Percentiles rank a stretch among this genome's conserved stretches.
Conservation (phyloP, 441 rosid species). For the Sinapis alba region DNA sequence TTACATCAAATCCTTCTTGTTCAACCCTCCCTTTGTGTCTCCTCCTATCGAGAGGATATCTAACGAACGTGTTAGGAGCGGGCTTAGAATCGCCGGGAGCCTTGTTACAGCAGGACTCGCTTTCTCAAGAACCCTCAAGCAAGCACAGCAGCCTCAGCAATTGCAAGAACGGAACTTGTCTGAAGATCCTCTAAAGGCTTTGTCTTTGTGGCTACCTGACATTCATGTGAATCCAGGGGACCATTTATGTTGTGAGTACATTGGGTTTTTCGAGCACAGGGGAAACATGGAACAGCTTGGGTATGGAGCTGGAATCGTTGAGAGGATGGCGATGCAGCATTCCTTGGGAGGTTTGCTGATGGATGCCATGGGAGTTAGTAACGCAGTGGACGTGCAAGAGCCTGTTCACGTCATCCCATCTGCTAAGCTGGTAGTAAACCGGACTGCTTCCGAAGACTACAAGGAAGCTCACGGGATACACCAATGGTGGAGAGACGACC, state of each 20-base stretch:
- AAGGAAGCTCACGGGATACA: constrained; percentile 88
- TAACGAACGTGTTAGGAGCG: constrained; percentile 60
- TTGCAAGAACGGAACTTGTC: constrained; percentile 36
- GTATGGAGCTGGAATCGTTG: constrained; percentile 67
- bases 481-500: constrained; percentile 97
- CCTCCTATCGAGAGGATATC: constrained; percentile 82
- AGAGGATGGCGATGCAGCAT: constrained; percentile 69
- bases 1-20: constrained; percentile 63
- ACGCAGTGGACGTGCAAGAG: constrained; percentile 60
- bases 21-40: constrained; percentile 84
- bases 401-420: constrained; percentile 83
- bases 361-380: constrained; percentile 62
- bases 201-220: constrained; percentile 72
- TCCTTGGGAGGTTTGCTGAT: constrained; percentile 73
- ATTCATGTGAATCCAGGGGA: constrained; percentile 74
- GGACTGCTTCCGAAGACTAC: constrained; percentile 51
- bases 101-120: constrained; percentile 85
- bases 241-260: constrained; percentile 73
- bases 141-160: constrained; percentile 33
- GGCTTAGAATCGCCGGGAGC: constrained; percentile 75
- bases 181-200: constrained; percentile 48
- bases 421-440: constrained; percentile 61
- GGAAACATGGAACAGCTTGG: constrained; percentile 83
- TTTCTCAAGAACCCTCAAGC: constrained; percentile 55
- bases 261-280: constrained; percentile 89